Conservation (phyloP, 192 early-diverging fungal species). For the Phycomyces blakesleeanus region DNA sequence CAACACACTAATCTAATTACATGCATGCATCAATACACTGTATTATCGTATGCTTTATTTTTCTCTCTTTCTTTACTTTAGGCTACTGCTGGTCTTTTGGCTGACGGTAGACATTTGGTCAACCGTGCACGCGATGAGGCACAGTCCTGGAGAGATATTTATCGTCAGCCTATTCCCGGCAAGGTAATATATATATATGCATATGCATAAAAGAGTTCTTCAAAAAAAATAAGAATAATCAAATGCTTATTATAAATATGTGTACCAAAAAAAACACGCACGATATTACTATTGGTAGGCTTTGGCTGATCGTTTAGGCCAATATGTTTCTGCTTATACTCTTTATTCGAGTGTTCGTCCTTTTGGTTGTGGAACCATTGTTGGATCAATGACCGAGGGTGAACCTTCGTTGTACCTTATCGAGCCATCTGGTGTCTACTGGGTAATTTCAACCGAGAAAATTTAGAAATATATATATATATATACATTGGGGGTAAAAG, state of each 20-base stretch:
- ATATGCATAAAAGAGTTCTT: too few relatives aligned
- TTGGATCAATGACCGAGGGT: slow-evolving; percentile 73
- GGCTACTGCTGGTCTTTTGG: slow-evolving; percentile 89
- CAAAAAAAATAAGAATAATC: too few relatives aligned
- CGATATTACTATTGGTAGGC: slow-evolving; percentile 37
- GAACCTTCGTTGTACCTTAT: slow-evolving; percentile 86
- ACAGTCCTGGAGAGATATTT: slow-evolving; percentile 80
- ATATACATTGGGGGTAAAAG: too few relatives aligned
- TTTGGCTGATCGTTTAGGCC: slow-evolving; percentile 88
- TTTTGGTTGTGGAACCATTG: slow-evolving; percentile 83
- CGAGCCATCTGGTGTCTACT: slow-evolving; percentile 94
- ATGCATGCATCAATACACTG: not conserved
- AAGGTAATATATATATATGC: slow-evolving; percentile 44
- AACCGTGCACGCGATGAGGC: slow-evolving; percentile 91
- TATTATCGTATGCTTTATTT: slow-evolving; percentile 14
- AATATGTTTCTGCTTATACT: slow-evolving; percentile 96
- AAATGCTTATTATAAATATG: too few relatives aligned
- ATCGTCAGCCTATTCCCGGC: slow-evolving; percentile 77
- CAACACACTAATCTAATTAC: not conserved
- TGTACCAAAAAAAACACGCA: not conserved
- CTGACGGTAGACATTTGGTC: slow-evolving; percentile 88
- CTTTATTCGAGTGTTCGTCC: slow-evolving; percentile 94
- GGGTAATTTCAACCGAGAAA: slow-evolving; percentile 50
- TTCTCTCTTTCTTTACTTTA: slow-evolving; percentile 22
- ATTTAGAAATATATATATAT: not conserved